Evolutionary conservation across 176 grass and related monocot species (phyloP).

Genomic region (Zizania latifolia): DNA sequence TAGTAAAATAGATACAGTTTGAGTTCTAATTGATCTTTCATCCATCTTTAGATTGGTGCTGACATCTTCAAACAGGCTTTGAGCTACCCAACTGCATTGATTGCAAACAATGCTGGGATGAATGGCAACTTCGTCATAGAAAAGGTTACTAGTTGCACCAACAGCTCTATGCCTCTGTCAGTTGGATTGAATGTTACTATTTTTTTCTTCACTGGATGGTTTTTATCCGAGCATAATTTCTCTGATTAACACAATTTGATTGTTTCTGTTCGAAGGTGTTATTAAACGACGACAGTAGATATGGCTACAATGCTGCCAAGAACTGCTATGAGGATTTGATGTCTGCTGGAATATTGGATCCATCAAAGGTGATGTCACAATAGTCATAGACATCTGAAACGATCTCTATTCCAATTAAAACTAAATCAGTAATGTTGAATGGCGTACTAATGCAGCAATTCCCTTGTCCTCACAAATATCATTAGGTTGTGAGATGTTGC

Average conservation of each 20-base stretch:
- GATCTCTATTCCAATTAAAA: background rate
- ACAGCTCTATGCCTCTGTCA: background rate
- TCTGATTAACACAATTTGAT: background rate
- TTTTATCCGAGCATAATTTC: background rate
- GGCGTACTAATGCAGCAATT: conserved; percentile 9
- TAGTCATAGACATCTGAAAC: background rate
- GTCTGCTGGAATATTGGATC: conserved; percentile 78
- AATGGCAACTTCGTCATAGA: conserved; percentile 67
- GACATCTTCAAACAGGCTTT: conserved; percentile 89
- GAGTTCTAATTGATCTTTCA: background rate
- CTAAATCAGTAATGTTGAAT: background rate
- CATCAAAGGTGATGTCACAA: conserved; percentile 63
- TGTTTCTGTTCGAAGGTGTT: conserved; percentile 51
- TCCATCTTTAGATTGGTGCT: conserved; percentile 77
- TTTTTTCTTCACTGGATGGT: background rate
- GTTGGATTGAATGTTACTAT: background rate
- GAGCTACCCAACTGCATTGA: conserved; percentile 73
- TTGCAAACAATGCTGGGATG: conserved; percentile 73
- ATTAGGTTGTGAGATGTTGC: conserved; percentile 87
- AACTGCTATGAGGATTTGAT: conserved; percentile 74
- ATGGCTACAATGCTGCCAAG: conserved; percentile 93
- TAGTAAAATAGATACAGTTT: background rate
- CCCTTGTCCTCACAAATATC: background rate
- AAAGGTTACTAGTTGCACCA: conserved; percentile 34
- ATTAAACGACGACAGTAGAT: conserved; percentile 43